Percentiles rank a stretch among this genome's conserved stretches.
phyloP scores from a whole-genome alignment of 352 stramenopile genomes.

The Globisporangium cystogenes region DNA sequence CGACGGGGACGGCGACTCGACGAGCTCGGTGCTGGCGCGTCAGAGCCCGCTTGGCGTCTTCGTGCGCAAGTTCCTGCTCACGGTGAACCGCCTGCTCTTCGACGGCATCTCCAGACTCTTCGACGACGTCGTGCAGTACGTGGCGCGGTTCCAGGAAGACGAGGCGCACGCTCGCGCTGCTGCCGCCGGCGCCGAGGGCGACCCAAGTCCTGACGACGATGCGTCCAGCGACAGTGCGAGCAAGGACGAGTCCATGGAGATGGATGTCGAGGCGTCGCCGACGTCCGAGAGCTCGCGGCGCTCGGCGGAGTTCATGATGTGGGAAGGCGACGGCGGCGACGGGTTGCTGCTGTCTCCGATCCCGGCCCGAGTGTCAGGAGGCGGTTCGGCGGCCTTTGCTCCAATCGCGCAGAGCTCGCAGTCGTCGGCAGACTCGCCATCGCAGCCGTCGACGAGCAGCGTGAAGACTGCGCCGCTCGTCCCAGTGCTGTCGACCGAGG shows the following conservation, averaged over 20 bases:
- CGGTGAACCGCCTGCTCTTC: conserved; percentile 52
- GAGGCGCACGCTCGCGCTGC: conserved; percentile 8
- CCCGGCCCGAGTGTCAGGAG: neutral
- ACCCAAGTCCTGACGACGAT: neutral
- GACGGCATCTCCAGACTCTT: conserved; percentile 65
- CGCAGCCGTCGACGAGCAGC: neutral
- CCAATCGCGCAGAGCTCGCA: conserved; percentile 2
- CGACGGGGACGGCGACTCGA: conserved; percentile 24
- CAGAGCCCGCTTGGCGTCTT: conserved; percentile 63
- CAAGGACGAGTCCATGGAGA: conserved; percentile 5
- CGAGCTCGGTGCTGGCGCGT: conserved; percentile 41
- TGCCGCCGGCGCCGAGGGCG: neutral
- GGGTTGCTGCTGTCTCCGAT: conserved; percentile 34
- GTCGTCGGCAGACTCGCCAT: neutral
- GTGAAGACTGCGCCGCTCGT: neutral
- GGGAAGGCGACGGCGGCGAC: conserved; percentile 20
- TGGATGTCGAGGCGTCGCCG: conserved; percentile 4
- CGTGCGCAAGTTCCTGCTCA: conserved; percentile 61
- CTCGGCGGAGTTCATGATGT: conserved; percentile 20
- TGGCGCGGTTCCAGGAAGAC: conserved; percentile 36
- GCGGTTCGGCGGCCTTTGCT: conserved; percentile 1
- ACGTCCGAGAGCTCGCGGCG: conserved; percentile 1
- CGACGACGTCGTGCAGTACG: conserved; percentile 54
- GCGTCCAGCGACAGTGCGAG: neutral
- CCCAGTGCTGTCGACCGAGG: conserved; percentile 9